Percentiles rank a stretch among this genome's conserved stretches.
Conservation (phyloP, 306 rosid species). For the Medicago lupulina region DNA sequence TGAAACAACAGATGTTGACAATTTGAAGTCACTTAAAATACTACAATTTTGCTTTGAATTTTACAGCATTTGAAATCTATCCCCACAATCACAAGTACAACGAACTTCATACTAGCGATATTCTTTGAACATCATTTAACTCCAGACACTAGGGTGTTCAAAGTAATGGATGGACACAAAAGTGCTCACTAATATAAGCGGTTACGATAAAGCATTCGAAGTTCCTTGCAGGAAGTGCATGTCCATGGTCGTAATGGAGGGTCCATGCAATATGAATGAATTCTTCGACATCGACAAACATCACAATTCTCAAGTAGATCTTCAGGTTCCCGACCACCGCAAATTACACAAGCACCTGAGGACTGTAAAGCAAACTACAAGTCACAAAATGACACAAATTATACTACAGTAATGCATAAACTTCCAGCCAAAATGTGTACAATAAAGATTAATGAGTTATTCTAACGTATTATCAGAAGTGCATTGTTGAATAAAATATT, state of each 20-base stretch:
- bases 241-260: constrained; percentile 80
- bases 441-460: neutral
- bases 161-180: neutral
- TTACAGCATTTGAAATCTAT: constrained; percentile 1
- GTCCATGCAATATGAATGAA: constrained; percentile 81
- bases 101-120: constrained; percentile 11
- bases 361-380: constrained; percentile 49
- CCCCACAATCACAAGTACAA: neutral
- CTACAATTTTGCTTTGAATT: neutral
- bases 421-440: constrained; percentile 25
- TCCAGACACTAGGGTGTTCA: neutral
- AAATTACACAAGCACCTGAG: constrained; percentile 59
- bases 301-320: constrained; percentile 72
- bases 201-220: constrained; percentile 54
- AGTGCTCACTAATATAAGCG: constrained; percentile 32
- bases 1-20: constrained; percentile 5
- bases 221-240: constrained; percentile 80
- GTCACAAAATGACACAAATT: constrained; percentile 18
- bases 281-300: constrained; percentile 47
- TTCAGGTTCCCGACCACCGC: constrained; percentile 70
- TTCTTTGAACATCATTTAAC: constrained; percentile 31
- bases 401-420: constrained; percentile 32
- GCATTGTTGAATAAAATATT: constrained; percentile 30
- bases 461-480: constrained; percentile 28
- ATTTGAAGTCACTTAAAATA: constrained; percentile 6